These are phyloP conservation scores for Gracilaria domingensis DNA, from an alignment of 23 red algal genomes.

Conservation along the genomic window DNA sequence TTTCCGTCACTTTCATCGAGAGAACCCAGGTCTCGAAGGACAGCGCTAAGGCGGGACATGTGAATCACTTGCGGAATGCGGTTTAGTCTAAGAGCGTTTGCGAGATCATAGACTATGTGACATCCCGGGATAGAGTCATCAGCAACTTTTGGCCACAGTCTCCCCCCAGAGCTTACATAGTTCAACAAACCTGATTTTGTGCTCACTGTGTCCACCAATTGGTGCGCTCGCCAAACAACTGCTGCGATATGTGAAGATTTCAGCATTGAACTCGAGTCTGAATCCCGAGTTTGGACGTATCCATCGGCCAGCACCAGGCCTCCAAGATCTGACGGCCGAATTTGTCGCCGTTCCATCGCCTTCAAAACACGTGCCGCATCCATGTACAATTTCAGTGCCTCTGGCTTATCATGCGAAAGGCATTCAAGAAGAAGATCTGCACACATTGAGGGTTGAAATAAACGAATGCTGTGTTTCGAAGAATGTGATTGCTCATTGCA, in stretches of 20 bases:
- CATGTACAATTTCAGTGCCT: conserved; percentile 68
- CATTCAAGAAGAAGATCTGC: conserved; percentile 59
- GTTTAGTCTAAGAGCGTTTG: conserved; percentile 20
- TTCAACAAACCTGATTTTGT: conserved; percentile 17
- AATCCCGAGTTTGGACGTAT: conserved; percentile 6
- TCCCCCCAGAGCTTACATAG: conserved; percentile 30
- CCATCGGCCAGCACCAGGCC: conserved; percentile 37
- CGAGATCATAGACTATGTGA: conserved; percentile 7
- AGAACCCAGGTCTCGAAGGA: not conserved
- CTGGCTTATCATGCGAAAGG: conserved; percentile 77
- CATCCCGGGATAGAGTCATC: not conserved
- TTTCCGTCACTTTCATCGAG: not conserved
- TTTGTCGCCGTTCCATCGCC: conserved; percentile 37
- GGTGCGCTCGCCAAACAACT: not conserved
- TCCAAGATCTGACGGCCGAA: conserved; percentile 40
- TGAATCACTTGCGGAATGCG: conserved; percentile 15
- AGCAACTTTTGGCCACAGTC: not conserved
- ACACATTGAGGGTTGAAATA: conserved; percentile 22
- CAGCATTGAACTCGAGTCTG: conserved; percentile 4
- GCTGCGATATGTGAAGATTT: conserved; percentile 7
- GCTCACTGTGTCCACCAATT: not conserved
- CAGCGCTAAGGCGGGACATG: not conserved
- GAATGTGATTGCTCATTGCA: conserved; percentile 23
- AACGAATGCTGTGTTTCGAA: not conserved
- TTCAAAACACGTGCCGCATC: conserved; percentile 39